These are phyloP conservation scores for Ceratobasidium theobromae DNA, from an alignment of 1,284 basidiomycete species.

Conservation along the genomic window DNA sequence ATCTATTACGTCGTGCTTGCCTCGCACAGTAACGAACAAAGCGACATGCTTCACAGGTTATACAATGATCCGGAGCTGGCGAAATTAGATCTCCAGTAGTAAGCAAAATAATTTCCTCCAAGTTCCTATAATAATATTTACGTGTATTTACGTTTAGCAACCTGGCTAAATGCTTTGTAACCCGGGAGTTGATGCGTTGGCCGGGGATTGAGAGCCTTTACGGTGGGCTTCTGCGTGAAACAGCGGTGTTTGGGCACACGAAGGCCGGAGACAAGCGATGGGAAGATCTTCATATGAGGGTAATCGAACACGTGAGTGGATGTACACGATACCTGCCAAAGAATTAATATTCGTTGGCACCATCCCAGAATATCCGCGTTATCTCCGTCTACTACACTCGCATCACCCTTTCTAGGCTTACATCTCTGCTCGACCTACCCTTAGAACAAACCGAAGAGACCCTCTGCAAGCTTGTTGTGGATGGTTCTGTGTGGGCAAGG, in stretches of 20 bases:
- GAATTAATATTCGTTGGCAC: constrained; percentile 1
- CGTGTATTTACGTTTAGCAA: constrained; percentile 57
- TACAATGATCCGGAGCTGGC: constrained; percentile 74
- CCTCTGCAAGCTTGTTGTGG: constrained; percentile 86
- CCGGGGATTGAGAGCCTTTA: constrained; percentile 93
- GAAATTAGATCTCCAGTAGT: constrained; percentile 87
- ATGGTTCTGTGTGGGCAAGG: constrained; percentile 89
- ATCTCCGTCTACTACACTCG: constrained; percentile 93
- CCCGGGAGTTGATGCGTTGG: constrained; percentile 96
- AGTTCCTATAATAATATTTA: constrained; percentile 11
- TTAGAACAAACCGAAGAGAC: constrained; percentile 82
- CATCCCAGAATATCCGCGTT: constrained; percentile 86
- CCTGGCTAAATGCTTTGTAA: constrained; percentile 94
- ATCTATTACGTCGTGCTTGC: constrained; percentile 94
- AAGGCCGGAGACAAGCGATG: constrained; percentile 65
- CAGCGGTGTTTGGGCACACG: constrained; percentile 71
- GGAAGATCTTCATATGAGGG: constrained; percentile 93
- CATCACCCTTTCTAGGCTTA: constrained; percentile 82
- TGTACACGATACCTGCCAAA: constrained; percentile 19
- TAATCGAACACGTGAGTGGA: constrained; percentile 89
- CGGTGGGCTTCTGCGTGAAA: constrained; percentile 77
- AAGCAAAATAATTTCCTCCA: constrained; percentile 43
- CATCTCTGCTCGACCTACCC: constrained; percentile 85
- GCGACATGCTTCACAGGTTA: constrained; percentile 91
- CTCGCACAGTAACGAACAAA: constrained; percentile 95